Evolutionary conservation across 306 rosid genomes (phyloP).

Genomic region (Corylus avellana): DNA sequence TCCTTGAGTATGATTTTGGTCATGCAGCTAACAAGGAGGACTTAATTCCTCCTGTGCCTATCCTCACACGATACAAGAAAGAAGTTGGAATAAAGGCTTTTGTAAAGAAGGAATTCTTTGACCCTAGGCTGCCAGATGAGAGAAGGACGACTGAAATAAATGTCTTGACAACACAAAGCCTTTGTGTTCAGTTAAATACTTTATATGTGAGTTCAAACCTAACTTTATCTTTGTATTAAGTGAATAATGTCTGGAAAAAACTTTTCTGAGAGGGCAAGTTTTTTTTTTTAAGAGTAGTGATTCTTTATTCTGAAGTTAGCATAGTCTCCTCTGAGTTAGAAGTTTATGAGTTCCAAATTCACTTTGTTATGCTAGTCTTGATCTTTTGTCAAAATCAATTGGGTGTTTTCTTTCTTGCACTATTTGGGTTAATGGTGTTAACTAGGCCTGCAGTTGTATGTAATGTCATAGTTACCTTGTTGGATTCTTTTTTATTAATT

Average conservation of each 20-base stretch:
- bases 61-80: constrained; percentile 86
- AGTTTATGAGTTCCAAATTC: constrained; percentile 23
- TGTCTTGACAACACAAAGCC: constrained; percentile 72
- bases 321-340: background rate
- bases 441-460: background rate
- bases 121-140: constrained; percentile 79
- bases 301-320: background rate
- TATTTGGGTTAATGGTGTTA: background rate
- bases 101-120: constrained; percentile 94
- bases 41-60: constrained; percentile 84
- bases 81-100: constrained; percentile 97
- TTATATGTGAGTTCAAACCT: constrained; percentile 71
- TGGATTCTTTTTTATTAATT: background rate
- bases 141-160: constrained; percentile 69
- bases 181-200: constrained; percentile 92
- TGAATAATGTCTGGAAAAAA: constrained; percentile 19
- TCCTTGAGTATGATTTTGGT: constrained; percentile 31
- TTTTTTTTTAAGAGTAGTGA: background rate
- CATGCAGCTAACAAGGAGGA: constrained; percentile 88
- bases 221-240: constrained; percentile 8
- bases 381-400: constrained; percentile 3
- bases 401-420: background rate
- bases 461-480: background rate
- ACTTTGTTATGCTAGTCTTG: constrained; percentile 5
- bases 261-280: background rate